Base-by-base conservation (phyloP, 306 rosid species). In the Lathyrus aphaca region DNA sequence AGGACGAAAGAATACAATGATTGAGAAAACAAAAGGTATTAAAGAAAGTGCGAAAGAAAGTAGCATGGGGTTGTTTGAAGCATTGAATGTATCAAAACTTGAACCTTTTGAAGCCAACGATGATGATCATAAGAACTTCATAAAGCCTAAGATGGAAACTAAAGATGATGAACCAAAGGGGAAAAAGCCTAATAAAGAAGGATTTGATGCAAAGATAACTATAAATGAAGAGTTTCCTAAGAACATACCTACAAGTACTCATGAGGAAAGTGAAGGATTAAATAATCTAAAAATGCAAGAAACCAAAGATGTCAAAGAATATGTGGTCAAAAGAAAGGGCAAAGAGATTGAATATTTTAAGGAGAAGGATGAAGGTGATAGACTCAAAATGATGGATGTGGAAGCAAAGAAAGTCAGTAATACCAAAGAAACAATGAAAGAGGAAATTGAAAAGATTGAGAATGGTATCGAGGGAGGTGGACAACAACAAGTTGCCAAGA, bases 141-240 rank as follows among this genome's bases (percentile, higher is more conserved):
- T 0, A 13, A 25, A 57, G 59, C 69, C 72, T 60, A 38, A 32
- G 59, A 25, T 10, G 44, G 32, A 42, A 65, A 55, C 23, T 14
- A 35, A 38, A 9, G 16, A 15, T 37, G 55, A n/a, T 23, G 69
- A 44, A 16, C 61, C 54, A 68, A 43, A 53, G 6, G 38, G 3
- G 19, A 64, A 37, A 55, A 72, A 64, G 15, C 12, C 13, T 56
- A 32, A n/a, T 25, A 66, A 59, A 12, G 75, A 71, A 71, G 72
- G 27, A 30, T 37, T 58, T 65, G 77, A 58, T 30, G 44, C 55
- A 66, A 12, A 11, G 49, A 11, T 9, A 17, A 15, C 32, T 12
- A 10, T 9, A 29, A 49, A 12, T 25, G 74, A 71, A 62, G 76
- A 54, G 57, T 45, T 63, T 12, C 60, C 44, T 51, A 13, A 80